Base-by-base conservation (phyloP, 768 basidiomycete genomes). In the Panellus pusillus region DNA sequence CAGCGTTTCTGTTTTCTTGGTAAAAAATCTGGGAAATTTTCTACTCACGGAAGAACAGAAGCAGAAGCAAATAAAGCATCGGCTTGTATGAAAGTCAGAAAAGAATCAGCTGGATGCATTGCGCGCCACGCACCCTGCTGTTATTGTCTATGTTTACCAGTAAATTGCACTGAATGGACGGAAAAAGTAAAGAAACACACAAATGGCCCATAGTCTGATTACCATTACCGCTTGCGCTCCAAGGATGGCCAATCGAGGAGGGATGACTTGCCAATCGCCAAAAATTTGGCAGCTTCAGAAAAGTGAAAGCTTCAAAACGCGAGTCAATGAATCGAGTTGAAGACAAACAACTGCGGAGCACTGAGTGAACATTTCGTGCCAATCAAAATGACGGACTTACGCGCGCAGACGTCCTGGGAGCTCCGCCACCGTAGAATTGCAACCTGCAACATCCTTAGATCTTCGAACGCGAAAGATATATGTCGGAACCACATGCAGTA, bases 181-280 rank as follows among this genome's bases (percentile, higher is more conserved):
- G 12, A 27, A 17, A 1, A 18, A 11, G 5, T 31, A 8, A 27
- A 31, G 20, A 7, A 6, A 43, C 59, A 11, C 36, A 60, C 59
- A 61, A 8, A 61, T 61, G 5, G 59, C 59, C 52, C 48, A 61
- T 9, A 61, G 19, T 17, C 59, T 24, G 15, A 61, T 61, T 14
- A 61, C 45, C 51, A 61, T 48, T 1, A 61, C 4, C 6, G 52
- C 59, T 39, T 61, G 59, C 12, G 59, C 59, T 2, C 35, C 49
- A 29, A 61, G 47, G 24, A 61, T 54, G 18, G 59, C 59, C 4
- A 61, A 14, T 12, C 59, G 59, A 9, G 49, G 24, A 9, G 59
- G 59, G 38, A 60, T 52, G 5, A 44, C 31, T 51, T 61, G 59
- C 59, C 59, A 61, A 31, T 49, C 47, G 3, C 32, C 52, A 31